Evolutionary conservation across 495 filamentous ascomycete species (phyloP).

Genomic region (Annulohypoxylon stygium): DNA sequence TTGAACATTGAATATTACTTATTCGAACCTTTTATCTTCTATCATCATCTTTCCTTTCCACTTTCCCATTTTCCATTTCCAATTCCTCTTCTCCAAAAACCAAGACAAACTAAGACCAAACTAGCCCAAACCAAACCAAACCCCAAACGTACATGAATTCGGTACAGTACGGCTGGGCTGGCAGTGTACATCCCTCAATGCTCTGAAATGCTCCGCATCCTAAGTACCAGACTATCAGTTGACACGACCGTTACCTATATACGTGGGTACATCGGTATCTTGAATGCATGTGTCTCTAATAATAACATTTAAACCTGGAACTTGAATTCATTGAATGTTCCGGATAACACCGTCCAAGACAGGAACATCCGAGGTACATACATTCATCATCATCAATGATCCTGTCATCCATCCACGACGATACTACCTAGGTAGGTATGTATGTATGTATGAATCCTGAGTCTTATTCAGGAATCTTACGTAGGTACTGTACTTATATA

Average conservation of each 20-base stretch:
- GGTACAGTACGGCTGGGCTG: background rate
- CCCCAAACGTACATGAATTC: background rate
- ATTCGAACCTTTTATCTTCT: constrained; percentile 3
- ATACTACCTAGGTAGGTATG: too few species aligned
- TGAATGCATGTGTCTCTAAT: background rate
- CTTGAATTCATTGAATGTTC: background rate
- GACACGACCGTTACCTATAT: background rate
- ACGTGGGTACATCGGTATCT: background rate
- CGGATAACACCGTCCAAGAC: constrained; percentile 20
- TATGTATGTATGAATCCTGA: background rate
- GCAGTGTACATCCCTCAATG: background rate
- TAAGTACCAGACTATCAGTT: background rate
- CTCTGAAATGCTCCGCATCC: constrained; percentile 5
- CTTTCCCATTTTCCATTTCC: background rate
- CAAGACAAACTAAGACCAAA: constrained; percentile 17
- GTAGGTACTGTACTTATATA: background rate
- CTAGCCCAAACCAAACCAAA: constrained; percentile 5
- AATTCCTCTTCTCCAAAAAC: constrained; percentile 2
- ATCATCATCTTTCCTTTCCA: constrained; percentile 8
- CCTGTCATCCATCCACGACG: background rate
- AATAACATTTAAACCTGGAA: background rate
- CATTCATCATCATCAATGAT: constrained; percentile 21
- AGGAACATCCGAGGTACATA: constrained; percentile 20
- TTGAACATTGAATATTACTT: background rate
- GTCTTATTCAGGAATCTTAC: constrained; percentile 19